A percentile compares a stretch with the other conserved stretches of the same genome.
Evolutionary conservation across 1,284 basidiomycete species (phyloP).

Genomic region (Cryptococcus hybrid): DNA sequence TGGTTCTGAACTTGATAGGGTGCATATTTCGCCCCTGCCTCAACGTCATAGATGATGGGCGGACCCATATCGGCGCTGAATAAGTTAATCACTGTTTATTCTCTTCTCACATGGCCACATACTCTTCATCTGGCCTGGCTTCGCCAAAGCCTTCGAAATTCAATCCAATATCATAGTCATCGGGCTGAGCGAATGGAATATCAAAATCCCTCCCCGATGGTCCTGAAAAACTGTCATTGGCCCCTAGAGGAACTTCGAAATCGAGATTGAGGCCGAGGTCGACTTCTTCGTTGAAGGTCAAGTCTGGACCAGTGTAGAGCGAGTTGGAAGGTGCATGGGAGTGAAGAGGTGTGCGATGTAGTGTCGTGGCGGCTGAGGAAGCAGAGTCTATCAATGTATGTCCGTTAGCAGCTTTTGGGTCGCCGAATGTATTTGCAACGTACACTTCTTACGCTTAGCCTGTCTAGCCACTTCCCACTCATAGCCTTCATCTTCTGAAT

Average conservation of each 20-base stretch:
- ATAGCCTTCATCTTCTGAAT: conserved; percentile 9
- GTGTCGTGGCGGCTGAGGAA: conserved; percentile 1
- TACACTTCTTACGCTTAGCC: conserved; percentile 15
- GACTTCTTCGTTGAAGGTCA: conserved; percentile 11
- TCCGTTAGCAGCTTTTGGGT: neutral
- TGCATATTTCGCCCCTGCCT: too few species aligned
- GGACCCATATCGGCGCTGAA: too few species aligned
- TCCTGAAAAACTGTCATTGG: conserved; percentile 16
- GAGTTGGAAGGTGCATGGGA: conserved; percentile 11
- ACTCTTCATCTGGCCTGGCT: neutral
- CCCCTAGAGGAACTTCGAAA: conserved; percentile 4
- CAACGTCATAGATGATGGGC: too few species aligned
- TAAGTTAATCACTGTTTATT: too few species aligned
- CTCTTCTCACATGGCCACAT: too few species aligned
- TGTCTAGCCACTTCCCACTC: conserved; percentile 7
- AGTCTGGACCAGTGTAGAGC: conserved; percentile 7
- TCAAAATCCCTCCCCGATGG: conserved; percentile 16
- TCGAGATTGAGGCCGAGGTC: conserved; percentile 17
- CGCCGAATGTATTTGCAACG: neutral
- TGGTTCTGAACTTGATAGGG: too few species aligned
- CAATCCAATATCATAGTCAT: conserved; percentile 4
- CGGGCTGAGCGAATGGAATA: conserved; percentile 2
- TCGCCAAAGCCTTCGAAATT: neutral
- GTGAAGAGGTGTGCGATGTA: conserved; percentile 3
- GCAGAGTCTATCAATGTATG: neutral